phyloP scores from a whole-genome alignment of 805 yeast species.

The Nakazawaea anatomiae region DNA sequence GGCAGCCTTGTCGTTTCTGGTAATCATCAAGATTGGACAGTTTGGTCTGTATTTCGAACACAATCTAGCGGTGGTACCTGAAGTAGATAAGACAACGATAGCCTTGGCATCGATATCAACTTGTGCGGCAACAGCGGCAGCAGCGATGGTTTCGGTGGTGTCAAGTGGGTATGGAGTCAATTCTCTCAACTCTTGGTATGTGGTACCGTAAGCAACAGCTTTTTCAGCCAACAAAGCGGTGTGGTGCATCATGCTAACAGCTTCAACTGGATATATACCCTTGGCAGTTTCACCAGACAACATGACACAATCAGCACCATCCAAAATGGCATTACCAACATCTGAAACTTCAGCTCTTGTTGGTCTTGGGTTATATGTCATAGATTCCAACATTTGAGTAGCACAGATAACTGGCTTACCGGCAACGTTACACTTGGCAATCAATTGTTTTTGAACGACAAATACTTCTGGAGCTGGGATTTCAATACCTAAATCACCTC shows the following conservation, averaged over 20 bases:
- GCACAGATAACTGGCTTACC: conserved; percentile 99
- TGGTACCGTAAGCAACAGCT: conserved; percentile 81
- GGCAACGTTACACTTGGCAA: conserved; percentile 98
- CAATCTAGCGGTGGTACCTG: conserved; percentile 94
- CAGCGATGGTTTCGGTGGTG: conserved; percentile 94
- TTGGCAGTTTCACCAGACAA: conserved; percentile 99
- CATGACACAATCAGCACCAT: conserved; percentile 99
- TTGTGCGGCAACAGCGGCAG: conserved; percentile 94
- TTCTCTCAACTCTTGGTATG: conserved; percentile 83
- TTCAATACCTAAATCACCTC: conserved; percentile 99
- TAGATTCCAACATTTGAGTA: conserved; percentile 98
- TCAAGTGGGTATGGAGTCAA: conserved; percentile 84
- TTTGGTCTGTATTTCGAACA: conserved; percentile 97
- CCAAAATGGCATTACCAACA: conserved; percentile 98
- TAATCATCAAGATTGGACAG: conserved; percentile 96
- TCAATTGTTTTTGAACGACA: conserved; percentile 97
- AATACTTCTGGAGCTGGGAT: conserved; percentile 98
- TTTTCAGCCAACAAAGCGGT: conserved; percentile 94
- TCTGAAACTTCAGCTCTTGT: conserved; percentile 99
- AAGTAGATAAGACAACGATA: conserved; percentile 89
- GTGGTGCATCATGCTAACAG: conserved; percentile 98
- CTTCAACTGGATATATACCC: conserved; percentile 97
- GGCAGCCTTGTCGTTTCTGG: conserved; percentile 90
- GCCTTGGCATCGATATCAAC: conserved; percentile 97
- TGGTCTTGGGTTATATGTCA: conserved; percentile 99